Evolutionary conservation across 805 yeast species (phyloP).

Genomic region (Yarrowia divulgata): DNA sequence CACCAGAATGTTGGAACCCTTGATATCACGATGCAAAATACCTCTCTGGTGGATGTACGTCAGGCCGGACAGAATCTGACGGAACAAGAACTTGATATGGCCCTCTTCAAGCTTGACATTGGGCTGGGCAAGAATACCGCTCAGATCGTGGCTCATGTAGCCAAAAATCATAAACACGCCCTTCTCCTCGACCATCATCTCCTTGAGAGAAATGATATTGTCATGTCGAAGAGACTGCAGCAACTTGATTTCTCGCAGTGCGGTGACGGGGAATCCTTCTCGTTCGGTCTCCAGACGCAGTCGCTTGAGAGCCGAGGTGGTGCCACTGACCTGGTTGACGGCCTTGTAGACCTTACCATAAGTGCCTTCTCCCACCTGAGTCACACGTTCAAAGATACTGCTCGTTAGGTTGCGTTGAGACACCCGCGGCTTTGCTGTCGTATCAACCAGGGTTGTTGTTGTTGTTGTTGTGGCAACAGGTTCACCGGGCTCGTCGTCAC

Average conservation of each 20-base stretch:
- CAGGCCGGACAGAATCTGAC: constrained; percentile 78
- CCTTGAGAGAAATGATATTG: constrained; percentile 80
- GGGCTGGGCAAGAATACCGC: constrained; percentile 84
- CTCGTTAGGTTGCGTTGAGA: constrained; percentile 9
- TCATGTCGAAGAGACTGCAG: constrained; percentile 82
- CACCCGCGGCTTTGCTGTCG: not conserved
- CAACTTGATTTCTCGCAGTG: constrained; percentile 86
- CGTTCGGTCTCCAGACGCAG: constrained; percentile 84
- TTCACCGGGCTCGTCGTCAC: constrained; percentile 31
- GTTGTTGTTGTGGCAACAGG: not conserved
- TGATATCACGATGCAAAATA: constrained; percentile 86
- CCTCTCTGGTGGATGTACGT: constrained; percentile 73
- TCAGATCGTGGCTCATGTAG: constrained; percentile 90
- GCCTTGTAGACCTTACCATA: constrained; percentile 97
- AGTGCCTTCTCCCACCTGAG: constrained; percentile 98
- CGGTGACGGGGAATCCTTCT: constrained; percentile 97
- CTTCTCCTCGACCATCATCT: constrained; percentile 83
- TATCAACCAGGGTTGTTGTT: not conserved
- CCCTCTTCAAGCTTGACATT: constrained; percentile 66
- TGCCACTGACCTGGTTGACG: constrained; percentile 68
- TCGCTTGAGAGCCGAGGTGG: constrained; percentile 84
- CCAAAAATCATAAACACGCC: constrained; percentile 90
- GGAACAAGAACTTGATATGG: constrained; percentile 79
- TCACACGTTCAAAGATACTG: constrained; percentile 68
- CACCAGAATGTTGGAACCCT: constrained; percentile 89